Percentiles rank a stretch among this genome's conserved stretches.
These are phyloP conservation scores for Xylariomycetidae sp. DNA, from an alignment of 2,329 filamentous ascomycete genomes.

Conservation along the genomic window DNA sequence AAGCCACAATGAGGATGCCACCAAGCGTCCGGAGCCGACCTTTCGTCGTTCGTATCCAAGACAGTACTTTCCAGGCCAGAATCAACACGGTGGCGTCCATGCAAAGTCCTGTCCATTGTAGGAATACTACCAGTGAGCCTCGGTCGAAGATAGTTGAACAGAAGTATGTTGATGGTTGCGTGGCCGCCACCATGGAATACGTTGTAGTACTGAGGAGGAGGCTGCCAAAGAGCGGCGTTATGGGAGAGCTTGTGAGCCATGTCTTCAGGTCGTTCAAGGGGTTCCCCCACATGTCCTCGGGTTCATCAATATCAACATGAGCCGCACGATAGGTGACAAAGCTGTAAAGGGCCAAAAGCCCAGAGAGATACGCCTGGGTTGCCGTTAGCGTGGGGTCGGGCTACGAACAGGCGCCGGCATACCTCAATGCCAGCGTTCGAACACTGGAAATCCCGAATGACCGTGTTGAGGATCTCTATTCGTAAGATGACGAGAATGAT, in stretches of 20 bases:
- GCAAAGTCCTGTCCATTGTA: slow-evolving; percentile 39
- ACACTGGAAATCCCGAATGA: slow-evolving; percentile 45
- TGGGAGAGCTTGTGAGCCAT: slow-evolving; percentile 39
- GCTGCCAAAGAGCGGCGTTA: slow-evolving; percentile 30
- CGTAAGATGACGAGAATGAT: slow-evolving; percentile 39
- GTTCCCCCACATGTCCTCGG: slow-evolving; percentile 38
- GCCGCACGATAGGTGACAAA: slow-evolving; percentile 31
- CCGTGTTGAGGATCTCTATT: slow-evolving; percentile 40
- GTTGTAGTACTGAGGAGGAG: slow-evolving; percentile 36
- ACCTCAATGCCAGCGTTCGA: slow-evolving; percentile 44
- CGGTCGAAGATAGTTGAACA: slow-evolving; percentile 41
- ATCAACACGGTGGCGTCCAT: slow-evolving; percentile 42
- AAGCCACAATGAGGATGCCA: slow-evolving; percentile 34
- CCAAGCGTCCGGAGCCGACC: slow-evolving; percentile 40
- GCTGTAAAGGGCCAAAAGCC: slow-evolving; percentile 39
- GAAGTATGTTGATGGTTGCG: slow-evolving; percentile 42
- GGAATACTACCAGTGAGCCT: slow-evolving; percentile 27
- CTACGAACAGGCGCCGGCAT: slow-evolving; percentile 2
- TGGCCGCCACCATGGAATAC: slow-evolving; percentile 35
- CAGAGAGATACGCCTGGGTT: slow-evolving; percentile 40
- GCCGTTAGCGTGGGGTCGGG: slow-evolving; percentile 1
- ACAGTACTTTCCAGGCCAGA: slow-evolving; percentile 45
- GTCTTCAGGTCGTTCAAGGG: slow-evolving; percentile 40
- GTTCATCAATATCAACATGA: slow-evolving; percentile 36
- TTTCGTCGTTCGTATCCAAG: slow-evolving; percentile 44